Evolutionary conservation across 441 rosid genomes (phyloP), one percentile per base, ranked within the genome.

Genomic region (Bocquillonia castaneifolia): DNA sequence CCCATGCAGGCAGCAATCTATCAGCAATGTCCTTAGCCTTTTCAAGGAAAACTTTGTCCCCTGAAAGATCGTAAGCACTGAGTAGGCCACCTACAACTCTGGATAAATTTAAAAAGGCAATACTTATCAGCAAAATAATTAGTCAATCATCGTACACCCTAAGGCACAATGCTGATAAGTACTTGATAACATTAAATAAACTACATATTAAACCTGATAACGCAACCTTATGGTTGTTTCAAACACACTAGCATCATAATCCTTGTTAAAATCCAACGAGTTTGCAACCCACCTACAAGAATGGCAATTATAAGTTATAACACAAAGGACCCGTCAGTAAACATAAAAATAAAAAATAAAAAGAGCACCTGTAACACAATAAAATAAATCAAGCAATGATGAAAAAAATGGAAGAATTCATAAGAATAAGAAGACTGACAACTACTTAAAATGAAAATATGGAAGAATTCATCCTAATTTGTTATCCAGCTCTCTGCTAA

Each of bases 211-310:
- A 89, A 90, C 93, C 88, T 88, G 81, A 71, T 76, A 81, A 85
- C 44, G 85, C 77, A 85, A 95, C 99, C 99, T 95, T 88, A 95
- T 95, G 86, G 98, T 95, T 84, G 99, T 95, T 88, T 92, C 98
- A 34, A 92, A 95, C 75, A 95, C 93, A 70, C 97, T 95, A 65
- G 98, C 99, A 20, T 80, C 88, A 66, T 92, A 89, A 72, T 88
- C 85, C 86, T 91, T 95, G 88, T 92, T 81, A 69, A 92, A 91
- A 78, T 92, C 90, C 87, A 95, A 81, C 31, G 98, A 78, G 71
- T 76, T 87, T 37, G 92, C 95, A 74, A 92, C 91, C 99, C 99
- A 95, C 79, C 99, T 95, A 87, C 83, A 85, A 74, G 29, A 66
- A 32, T 12, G 52, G 61, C 51, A 66, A 23, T 9, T n/a, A 57